Base-by-base conservation (phyloP, 1,284 basidiomycete genomes). In the Ustilago bromivora region DNA sequence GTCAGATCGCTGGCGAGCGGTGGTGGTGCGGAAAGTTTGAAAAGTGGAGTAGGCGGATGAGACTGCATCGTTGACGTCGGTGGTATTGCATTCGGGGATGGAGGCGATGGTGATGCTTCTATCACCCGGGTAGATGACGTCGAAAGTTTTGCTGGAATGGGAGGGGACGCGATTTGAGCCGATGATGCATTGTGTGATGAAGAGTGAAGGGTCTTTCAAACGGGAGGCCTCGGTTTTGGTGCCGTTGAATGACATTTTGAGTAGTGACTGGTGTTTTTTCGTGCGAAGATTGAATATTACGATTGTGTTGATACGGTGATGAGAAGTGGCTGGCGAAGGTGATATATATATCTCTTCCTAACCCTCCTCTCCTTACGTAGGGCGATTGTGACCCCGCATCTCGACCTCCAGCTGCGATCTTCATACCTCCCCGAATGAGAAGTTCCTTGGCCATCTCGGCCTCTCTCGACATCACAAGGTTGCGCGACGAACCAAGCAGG, bases 31-130 rank as follows among this genome's bases (percentile, higher is more conserved):
- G 61, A 70, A 76, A 1, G 23, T 2, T 12, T 51, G 31, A 41
- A 79, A 79, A 13, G 74, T 68, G 5, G 31, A 15, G 31, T 53
- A 40, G 47, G 56, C 61, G 0, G 74, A 76, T 3, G 51, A 34
- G 49, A 76, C 61, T 9, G 77, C 73, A 51, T 69, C 60, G n/a
- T 58, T 32, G 31, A 70, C 74, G 36, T 77, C 77, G 8, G 28
- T 15, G 0, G 60, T 15, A 23, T 70, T 68, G 58, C 69, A 66
- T 38, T 79, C 77, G 35, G 74, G 74, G 41, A 74, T 59, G 2
- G 52, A 31, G 32, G 71, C 71, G 41, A 74, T 54, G 13, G 55
- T 36, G 11, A 53, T 38, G 0, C 40, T 38, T 11, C 72, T 60
- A 41, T 69, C 57, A 31, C 66, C 66, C 3, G 72, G 67, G 51